phyloP scores from a whole-genome alignment of 306 rosid species.

The Vigna trinervia region DNA sequence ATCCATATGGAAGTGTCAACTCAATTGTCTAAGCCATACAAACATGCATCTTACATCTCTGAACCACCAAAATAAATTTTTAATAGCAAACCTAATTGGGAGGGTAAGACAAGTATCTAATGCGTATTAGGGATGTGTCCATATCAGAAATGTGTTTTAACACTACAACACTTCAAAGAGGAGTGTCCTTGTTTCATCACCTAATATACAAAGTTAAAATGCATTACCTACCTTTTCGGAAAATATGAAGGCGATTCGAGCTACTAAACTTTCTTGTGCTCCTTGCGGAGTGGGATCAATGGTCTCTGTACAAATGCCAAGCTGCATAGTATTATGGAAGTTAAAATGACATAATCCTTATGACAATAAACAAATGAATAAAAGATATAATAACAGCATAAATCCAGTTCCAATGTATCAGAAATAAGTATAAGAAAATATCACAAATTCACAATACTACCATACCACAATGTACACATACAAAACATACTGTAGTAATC shows the following conservation, averaged over 20 bases:
- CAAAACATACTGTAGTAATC: constrained; percentile 20
- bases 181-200: not conserved
- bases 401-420: constrained; percentile 15
- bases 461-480: not conserved
- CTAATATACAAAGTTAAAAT: constrained; percentile 3
- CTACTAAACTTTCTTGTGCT: constrained; percentile 63
- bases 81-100: not conserved
- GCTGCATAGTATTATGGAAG: constrained; percentile 59
- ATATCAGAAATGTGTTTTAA: not conserved
- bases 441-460: not conserved
- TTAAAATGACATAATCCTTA: constrained; percentile 13
- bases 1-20: not conserved
- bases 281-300: constrained; percentile 61
- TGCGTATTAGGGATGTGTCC: not conserved
- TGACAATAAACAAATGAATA: constrained; percentile 31
- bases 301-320: constrained; percentile 57
- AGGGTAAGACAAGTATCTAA: not conserved
- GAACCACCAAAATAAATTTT: not conserved
- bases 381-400: constrained; percentile 13
- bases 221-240: constrained; percentile 75
- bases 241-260: constrained; percentile 61
- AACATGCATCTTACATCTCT: not conserved
- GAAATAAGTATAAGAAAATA: not conserved
- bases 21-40: not conserved
- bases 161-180: not conserved